Conservation (phyloP, 202 grass and related monocot species). For the Elaeis oleifera region DNA sequence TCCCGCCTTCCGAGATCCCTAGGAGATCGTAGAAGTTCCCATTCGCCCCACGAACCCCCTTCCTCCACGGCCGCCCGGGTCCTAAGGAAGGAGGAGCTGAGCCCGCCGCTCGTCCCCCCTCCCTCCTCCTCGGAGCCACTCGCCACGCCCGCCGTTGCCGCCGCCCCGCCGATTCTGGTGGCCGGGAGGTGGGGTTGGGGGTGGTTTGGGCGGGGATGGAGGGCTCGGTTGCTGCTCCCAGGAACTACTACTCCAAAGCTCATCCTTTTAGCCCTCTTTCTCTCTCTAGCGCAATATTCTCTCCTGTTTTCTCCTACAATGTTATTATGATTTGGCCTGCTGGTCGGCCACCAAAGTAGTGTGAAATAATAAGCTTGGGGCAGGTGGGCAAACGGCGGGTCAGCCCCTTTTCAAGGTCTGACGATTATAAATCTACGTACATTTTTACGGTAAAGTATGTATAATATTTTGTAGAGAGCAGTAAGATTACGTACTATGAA, state of each 20-base stretch:
- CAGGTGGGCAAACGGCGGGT: too few relatives aligned
- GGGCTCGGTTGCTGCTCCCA: neutral
- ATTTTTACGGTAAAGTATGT: too few relatives aligned
- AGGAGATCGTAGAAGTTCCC: constrained; percentile 71
- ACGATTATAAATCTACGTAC: too few relatives aligned
- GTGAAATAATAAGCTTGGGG: too few relatives aligned
- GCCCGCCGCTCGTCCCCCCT: neutral
- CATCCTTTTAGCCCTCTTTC: neutral
- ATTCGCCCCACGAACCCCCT: neutral
- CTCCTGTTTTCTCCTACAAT: neutral
- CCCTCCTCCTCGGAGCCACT: constrained; percentile 1
- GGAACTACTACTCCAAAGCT: neutral
- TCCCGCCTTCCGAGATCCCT: constrained; percentile 44
- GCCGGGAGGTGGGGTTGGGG: neutral
- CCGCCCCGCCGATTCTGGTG: neutral
- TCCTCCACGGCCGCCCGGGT: constrained; percentile 1
- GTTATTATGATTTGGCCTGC: too few relatives aligned
- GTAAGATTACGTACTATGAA: too few relatives aligned
- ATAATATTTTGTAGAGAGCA: too few relatives aligned
- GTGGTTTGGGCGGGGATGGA: neutral
- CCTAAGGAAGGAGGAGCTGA: too few relatives aligned
- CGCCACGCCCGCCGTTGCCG: neutral
- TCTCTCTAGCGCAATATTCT: too few relatives aligned
- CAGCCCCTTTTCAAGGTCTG: too few relatives aligned
- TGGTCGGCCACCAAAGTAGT: too few relatives aligned